phyloP scores from a whole-genome alignment of 2,329 filamentous ascomycete species.

The Claviceps spartinae region DNA sequence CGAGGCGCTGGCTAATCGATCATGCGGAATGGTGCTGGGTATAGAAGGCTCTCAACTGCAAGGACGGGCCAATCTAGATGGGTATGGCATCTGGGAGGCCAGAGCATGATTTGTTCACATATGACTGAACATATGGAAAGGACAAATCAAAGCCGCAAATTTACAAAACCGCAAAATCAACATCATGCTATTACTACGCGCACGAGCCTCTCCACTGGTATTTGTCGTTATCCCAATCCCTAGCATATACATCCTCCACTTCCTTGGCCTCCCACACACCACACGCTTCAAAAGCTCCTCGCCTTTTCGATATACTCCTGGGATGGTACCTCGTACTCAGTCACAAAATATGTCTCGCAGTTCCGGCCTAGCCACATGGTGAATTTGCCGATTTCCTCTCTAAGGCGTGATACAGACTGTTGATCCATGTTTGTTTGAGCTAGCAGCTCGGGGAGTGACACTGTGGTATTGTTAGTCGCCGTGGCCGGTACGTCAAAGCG shows the following conservation, averaged over 20 bases:
- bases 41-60: not conserved
- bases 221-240: not conserved
- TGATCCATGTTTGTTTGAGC: slow-evolving; percentile 97
- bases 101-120: too few relatives aligned
- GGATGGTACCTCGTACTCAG: slow-evolving; percentile 59
- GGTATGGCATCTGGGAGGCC: too few relatives aligned
- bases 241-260: not conserved
- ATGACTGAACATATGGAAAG: too few relatives aligned
- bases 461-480: slow-evolving; percentile 29
- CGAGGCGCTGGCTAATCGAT: not conserved
- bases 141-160: too few relatives aligned
- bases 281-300: slow-evolving; percentile 24
- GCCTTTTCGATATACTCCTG: slow-evolving; percentile 61
- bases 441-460: slow-evolving; percentile 81
- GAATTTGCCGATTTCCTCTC: slow-evolving; percentile 80
- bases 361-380: slow-evolving; percentile 73
- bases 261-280: not conserved
- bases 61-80: too few relatives aligned
- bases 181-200: not conserved
- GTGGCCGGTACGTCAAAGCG: not conserved
- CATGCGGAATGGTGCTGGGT: not conserved
- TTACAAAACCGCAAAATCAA: too few relatives aligned
- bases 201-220: not conserved
- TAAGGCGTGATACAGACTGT: slow-evolving; percentile 74
- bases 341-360: slow-evolving; percentile 62